Conservation (phyloP, 345 rosid genomes). For the Corchorus olitorius region DNA sequence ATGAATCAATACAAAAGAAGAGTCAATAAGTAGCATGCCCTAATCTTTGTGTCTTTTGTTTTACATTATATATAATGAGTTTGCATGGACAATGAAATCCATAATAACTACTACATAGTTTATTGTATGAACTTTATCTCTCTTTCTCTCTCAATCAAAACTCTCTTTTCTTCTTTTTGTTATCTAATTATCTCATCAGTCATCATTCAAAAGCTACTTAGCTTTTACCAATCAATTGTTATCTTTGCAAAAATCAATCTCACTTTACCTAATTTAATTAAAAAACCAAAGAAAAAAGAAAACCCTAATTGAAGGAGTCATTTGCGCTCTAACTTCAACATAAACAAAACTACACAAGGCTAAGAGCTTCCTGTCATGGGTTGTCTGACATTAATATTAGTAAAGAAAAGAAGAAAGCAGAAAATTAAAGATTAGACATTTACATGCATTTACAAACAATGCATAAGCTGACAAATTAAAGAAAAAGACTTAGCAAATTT, state of each 20-base stretch:
- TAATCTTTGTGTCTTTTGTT: conserved; percentile 9
- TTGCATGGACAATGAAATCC: conserved; percentile 10
- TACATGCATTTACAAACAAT: conserved; percentile 17
- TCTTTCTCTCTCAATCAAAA: neutral
- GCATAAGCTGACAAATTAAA: conserved; percentile 9
- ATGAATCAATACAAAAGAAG: neutral
- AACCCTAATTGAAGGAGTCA: conserved; percentile 35
- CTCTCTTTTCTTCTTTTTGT: neutral
- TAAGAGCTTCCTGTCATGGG: neutral
- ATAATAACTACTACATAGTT: neutral
- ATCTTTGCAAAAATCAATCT: neutral
- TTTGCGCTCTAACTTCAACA: conserved; percentile 22
- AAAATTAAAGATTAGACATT: neutral
- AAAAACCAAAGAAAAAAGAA: neutral
- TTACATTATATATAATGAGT: neutral
- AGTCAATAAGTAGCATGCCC: conserved; percentile 3
- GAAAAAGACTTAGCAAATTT: neutral
- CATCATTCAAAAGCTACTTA: neutral
- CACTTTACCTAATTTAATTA: conserved; percentile 1
- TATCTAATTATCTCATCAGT: neutral
- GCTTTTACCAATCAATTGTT: neutral
- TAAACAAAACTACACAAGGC: neutral
- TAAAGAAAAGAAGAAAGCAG: neutral
- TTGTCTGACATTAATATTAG: conserved; percentile 2
- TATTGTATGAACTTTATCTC: neutral